phyloP scores from a whole-genome alignment of 371 early-diverging fungal species.

The Mortierella sp. region DNA sequence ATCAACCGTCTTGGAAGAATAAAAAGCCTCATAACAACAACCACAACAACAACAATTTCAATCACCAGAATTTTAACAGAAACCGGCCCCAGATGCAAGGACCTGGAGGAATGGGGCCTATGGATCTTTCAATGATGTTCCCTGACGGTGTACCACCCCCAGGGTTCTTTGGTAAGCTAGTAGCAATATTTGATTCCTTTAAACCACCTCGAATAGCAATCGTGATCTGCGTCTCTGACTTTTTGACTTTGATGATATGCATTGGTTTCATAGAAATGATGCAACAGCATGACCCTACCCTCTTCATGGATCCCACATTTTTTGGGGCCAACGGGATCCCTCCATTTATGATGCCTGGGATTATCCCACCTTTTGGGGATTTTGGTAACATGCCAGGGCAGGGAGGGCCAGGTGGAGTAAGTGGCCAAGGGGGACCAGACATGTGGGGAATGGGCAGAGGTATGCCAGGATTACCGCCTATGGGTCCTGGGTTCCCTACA shows the following conservation, averaged over 20 bases:
- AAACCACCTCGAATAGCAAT: neutral
- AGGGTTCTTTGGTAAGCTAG: conserved; percentile 38
- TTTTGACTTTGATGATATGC: neutral
- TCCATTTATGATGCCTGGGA: conserved; percentile 48
- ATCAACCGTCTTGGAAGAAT: conserved; percentile 48
- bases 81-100: conserved; percentile 30
- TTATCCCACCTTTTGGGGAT: conserved; percentile 41
- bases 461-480: conserved; percentile 45
- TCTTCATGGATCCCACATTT: conserved; percentile 51
- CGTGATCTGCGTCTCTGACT: neutral
- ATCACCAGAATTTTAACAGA: conserved; percentile 42
- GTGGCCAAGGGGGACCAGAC: conserved; percentile 27
- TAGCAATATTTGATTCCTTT: neutral
- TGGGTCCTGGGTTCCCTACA: conserved; percentile 50
- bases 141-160: conserved; percentile 42
- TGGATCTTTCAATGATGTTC: conserved; percentile 28
- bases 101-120: conserved; percentile 24
- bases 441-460: conserved; percentile 51
- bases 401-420: conserved; percentile 17
- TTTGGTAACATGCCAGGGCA: conserved; percentile 21
- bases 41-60: conserved; percentile 28
- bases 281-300: conserved; percentile 39
- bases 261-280: conserved; percentile 33
- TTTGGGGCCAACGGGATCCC: conserved; percentile 30
- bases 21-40: conserved; percentile 42